Evolutionary conservation across 192 early-diverging fungal species (phyloP), one percentile per base, ranked within the genome.

Genomic region (Coemansia sp.): DNA sequence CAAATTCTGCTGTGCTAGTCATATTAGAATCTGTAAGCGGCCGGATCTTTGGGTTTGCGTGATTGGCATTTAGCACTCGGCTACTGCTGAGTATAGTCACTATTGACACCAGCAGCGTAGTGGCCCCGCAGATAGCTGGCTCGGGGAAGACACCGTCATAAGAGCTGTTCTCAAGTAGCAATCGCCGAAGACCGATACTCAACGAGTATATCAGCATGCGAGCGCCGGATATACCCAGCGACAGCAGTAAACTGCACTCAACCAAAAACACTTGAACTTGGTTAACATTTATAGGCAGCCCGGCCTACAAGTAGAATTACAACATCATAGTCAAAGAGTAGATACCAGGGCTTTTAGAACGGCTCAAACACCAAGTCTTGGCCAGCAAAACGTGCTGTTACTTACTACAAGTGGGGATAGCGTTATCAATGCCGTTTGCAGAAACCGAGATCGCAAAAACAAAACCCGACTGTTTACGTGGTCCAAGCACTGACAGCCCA

Each of bases 401-500:
- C 73, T 69, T 75, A 75, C 73, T 1, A 63, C 73, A 28, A 75
- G 63, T 1, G 78, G 69, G 0, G 73, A 75, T 5, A 81, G 63
- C 9, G 64, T 61, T 40, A 81, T 65, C 53, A 81, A 63, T 8
- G 69, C 66, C 6, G 63, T 67, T 50, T 81, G 78, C 35, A 81
- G 7, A 43, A 81, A 81, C 2, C 73, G 65, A 1, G 78, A 75
- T 0, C 73, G 78, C 51, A 81, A 34, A 50, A 74, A 75, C 40
- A 81, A 28, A 4, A 75, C 63, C 16, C 69, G 58, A 42, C 66
- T 72, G 53, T 65, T 75, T 9, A 75, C 56, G 16, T 69, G 66
- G 18, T 75, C 73, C 6, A 69, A 73, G 16, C 73, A 66, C 37
- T 70, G 70, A 45, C 73, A 75, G 7, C 78, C 71, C 66, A 80